Base-by-base conservation (phyloP, 179 eudicot species). In the Spinacia oleracea region DNA sequence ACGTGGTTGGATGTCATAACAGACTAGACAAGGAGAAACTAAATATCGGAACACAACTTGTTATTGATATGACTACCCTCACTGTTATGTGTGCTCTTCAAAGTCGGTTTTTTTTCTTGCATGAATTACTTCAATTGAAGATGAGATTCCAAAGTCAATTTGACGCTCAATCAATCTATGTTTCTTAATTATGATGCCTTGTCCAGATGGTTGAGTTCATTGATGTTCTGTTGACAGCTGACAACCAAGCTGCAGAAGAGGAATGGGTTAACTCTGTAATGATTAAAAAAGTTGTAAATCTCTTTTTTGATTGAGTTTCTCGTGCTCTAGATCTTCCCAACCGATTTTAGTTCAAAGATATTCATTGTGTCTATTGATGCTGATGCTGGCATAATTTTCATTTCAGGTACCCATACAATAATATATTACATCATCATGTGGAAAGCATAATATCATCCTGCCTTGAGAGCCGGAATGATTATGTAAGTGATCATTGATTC, bases 341-440 rank as follows among this genome's bases (percentile, higher is more conserved):
- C 38, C 50, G 60, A 7, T 8, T 65, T 42, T 38, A 34, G 27
- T 40, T 38, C 43, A 70, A 72, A 67, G 18, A 70, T 48, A 67
- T 2, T 83, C 6, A 16, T n/a, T 68, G 16, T 46, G 43, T 46
- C 9, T 74, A 21, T 59, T 65, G 73, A 35, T 25, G 20, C 42
- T 77, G 73, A 77, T 73, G 5, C 50, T 67, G 40, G 34, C 48
- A 3, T 38, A 40, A 27, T 59, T 27, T 35, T 9, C 66, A 27
- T 59, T 88, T 78, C 86, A 96, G 99, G 98, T 96, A 93, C 80
- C 96, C 97, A 9, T 96, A 88, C 84, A 92, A 96, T 82, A 93
- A 91, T 80, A 89, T 94, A 15, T 84, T 96, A 74, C 99, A 96
- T 87, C 98, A 93, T 89, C 94, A 96, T 59, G 96, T 93, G 72